These are phyloP conservation scores for Rhizodiscina lignyota DNA, from an alignment of 495 filamentous ascomycete species.

Conservation along the genomic window DNA sequence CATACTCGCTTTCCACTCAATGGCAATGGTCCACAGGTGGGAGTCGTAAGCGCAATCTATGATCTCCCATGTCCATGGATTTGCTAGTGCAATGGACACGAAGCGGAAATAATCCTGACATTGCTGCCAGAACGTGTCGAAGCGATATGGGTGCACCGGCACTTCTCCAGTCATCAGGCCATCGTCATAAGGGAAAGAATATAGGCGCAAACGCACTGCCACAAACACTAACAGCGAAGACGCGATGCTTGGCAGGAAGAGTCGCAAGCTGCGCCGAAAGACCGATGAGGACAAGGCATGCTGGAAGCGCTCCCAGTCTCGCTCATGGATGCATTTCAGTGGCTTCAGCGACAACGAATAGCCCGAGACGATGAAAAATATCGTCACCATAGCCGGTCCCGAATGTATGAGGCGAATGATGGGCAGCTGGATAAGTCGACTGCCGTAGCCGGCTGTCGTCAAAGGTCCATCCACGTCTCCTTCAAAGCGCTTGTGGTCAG, in stretches of 20 bases:
- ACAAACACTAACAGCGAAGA: constrained; percentile 39
- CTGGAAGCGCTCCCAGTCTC: constrained; percentile 32
- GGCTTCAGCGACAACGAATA: constrained; percentile 52
- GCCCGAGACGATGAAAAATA: constrained; percentile 60
- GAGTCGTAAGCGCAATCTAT: constrained; percentile 22
- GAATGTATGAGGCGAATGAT: constrained; percentile 45
- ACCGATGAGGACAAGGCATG: constrained; percentile 38
- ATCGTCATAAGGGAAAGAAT: constrained; percentile 15
- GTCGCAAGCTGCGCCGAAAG: constrained; percentile 46
- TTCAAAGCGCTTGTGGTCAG: too few species aligned
- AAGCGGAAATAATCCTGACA: constrained; percentile 6
- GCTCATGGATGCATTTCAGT: constrained; percentile 36
- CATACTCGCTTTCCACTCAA: constrained; percentile 31
- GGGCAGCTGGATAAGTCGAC: constrained; percentile 43
- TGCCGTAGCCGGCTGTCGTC: constrained; percentile 23
- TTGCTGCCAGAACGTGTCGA: constrained; percentile 26
- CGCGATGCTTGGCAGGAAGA: constrained; percentile 43
- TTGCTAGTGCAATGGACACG: not conserved
- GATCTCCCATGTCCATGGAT: constrained; percentile 2
- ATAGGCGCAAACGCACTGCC: constrained; percentile 33
- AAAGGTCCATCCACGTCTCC: too few species aligned
- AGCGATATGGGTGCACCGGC: constrained; percentile 30
- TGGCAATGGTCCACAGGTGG: constrained; percentile 35
- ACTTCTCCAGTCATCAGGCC: constrained; percentile 26
- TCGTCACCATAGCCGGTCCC: constrained; percentile 52